A percentile compares a stretch with the other conserved stretches of the same genome.
phyloP scores from a whole-genome alignment of 306 rosid genomes.

The Glycine soja region DNA sequence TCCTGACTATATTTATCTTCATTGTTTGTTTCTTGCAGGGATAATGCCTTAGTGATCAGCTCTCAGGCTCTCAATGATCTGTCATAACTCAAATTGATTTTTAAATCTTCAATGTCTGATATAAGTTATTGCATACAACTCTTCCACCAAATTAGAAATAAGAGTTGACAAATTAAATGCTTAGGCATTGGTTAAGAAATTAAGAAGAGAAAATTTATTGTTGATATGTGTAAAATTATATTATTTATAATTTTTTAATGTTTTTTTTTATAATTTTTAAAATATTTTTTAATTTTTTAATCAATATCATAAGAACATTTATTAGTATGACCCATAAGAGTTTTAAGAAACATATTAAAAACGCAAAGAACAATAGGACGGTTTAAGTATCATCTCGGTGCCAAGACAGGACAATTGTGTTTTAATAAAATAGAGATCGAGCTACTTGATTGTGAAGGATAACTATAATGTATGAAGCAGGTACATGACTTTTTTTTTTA shows the following conservation, averaged over 20 bases:
- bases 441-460: slow-evolving; percentile 27
- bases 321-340: too few relatives aligned
- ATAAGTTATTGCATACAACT: neutral
- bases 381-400: slow-evolving; percentile 43
- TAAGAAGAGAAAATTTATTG: too few relatives aligned
- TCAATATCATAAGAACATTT: too few relatives aligned
- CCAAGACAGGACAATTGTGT: slow-evolving; percentile 44
- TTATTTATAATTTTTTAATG: too few relatives aligned
- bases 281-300: too few relatives aligned
- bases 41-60: neutral
- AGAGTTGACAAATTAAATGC: neutral
- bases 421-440: slow-evolving; percentile 25
- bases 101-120: neutral
- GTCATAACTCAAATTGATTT: neutral
- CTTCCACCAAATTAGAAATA: slow-evolving; percentile 13
- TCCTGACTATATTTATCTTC: neutral
- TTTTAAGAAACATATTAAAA: neutral
- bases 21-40: neutral
- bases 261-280: too few relatives aligned
- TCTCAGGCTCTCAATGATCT: neutral
- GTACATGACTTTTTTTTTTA: slow-evolving; percentile 40
- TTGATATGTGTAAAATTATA: too few relatives aligned
- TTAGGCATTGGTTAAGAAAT: too few relatives aligned
- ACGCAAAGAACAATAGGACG: slow-evolving; percentile 34
- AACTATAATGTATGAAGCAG: slow-evolving; percentile 35